Evolutionary conservation across 495 filamentous ascomycete species (phyloP).

Genomic region (Terfezia boudieri): DNA sequence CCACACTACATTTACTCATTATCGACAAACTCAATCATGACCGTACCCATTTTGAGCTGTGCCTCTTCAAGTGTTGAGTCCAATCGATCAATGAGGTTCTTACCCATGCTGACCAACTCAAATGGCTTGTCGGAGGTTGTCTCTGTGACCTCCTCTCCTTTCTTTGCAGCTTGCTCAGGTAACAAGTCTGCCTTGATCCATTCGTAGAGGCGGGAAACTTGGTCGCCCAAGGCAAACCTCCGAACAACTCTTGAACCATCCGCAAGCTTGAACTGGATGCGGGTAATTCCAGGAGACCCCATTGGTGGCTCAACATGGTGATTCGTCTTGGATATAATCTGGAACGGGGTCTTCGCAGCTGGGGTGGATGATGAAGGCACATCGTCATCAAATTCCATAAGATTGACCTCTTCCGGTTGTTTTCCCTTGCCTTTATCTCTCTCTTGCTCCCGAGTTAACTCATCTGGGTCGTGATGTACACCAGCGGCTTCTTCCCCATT

Average conservation of each 20-base stretch:
- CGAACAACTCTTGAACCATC: conserved; percentile 54
- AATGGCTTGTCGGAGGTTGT: conserved; percentile 28
- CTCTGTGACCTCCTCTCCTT: conserved; percentile 26
- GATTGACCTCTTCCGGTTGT: conserved; percentile 36
- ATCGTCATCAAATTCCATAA: conserved; percentile 19
- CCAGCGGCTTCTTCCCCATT: conserved; percentile 14
- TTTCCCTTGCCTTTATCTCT: conserved; percentile 29
- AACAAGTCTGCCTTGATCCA: conserved; percentile 73
- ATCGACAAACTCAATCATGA: conserved; percentile 62
- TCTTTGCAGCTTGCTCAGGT: conserved; percentile 44
- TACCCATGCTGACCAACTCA: conserved; percentile 58
- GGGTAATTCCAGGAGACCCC: conserved; percentile 47
- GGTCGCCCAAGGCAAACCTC: conserved; percentile 57
- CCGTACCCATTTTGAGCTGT: conserved; percentile 67
- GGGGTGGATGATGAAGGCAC: conserved; percentile 3
- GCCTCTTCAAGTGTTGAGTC: conserved; percentile 56
- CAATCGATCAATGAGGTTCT: conserved; percentile 55
- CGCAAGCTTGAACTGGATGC: conserved; percentile 76
- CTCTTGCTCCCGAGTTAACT: conserved; percentile 31
- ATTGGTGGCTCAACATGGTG: conserved; percentile 57
- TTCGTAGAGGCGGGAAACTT: conserved; percentile 68
- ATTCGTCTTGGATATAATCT: conserved; percentile 39
- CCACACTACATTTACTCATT: neutral
- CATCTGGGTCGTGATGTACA: conserved; percentile 51
- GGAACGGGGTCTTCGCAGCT: conserved; percentile 1